Evolutionary conservation across 2,329 filamentous ascomycete genomes (phyloP), one percentile per base, ranked within the genome.

Genomic region (Macroventuria anomochaeta): DNA sequence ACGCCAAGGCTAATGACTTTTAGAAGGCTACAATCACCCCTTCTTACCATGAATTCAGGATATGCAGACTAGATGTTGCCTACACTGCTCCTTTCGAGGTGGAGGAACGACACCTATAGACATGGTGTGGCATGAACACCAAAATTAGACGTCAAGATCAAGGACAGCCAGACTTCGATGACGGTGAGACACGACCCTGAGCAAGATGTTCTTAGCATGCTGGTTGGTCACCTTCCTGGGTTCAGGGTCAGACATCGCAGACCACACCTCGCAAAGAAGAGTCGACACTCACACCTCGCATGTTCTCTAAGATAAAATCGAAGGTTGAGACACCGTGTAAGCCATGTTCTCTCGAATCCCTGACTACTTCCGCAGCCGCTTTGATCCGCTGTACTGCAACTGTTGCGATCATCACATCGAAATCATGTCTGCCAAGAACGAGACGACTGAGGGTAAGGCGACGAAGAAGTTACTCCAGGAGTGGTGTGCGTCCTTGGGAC

Each of bases 351-450:
- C 28, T 12, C 13, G 17, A 3, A 1, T 31, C 29, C 10, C 21
- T 7, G 12, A 18, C 3, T 25, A 40, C 31, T 7, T 46, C 11
- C 11, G 36, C 26, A 6, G 17, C 11, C 31, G 37, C 15, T 20
- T 18, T 15, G 18, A 5, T 12, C 29, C 46, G 15, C 2, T 13
- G 11, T 17, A 25, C 6, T 53, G 50, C 43, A 31, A 42, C 18
- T 53, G 50, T 42, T 53, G 50, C 37, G 23, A 53, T 12, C 43
- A 47, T 32, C 23, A 42, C 6, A 20, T 25, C 10, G 39, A 50
- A 11, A 18, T 32, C n/a, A 6, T 11, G n/a, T 26, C 28, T 5
- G 3, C 10, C n/a, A 13, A 29, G 15, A 31, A 12, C 25, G 25
- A 31, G 8, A 8, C 15, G 20, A 26, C 7, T 1, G 11, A 32